These are phyloP conservation scores for Vitis hybrid DNA, from an alignment of 177 flowering plant species.

Conservation along the genomic window DNA sequence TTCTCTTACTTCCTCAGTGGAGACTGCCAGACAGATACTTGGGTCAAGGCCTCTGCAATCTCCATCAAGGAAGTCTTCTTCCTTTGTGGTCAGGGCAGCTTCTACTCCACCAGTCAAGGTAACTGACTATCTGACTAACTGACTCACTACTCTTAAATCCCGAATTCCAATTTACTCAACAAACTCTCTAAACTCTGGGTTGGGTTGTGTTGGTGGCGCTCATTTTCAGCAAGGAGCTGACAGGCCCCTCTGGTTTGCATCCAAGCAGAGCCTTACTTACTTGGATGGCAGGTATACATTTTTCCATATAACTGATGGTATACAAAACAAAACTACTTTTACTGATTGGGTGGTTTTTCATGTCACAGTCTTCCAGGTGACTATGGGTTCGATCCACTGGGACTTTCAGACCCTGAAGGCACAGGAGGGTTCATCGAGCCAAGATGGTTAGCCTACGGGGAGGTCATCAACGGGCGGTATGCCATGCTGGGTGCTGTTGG, in stretches of 20 bases:
- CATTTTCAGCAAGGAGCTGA: constrained; percentile 77
- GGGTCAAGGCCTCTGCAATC: constrained; percentile 47
- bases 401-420: constrained; percentile 97
- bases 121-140: neutral
- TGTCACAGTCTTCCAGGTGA: constrained; percentile 84
- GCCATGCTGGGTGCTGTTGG: constrained; percentile 94
- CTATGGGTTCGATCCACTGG: constrained; percentile 92
- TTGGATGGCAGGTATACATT: constrained; percentile 87
- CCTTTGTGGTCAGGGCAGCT: constrained; percentile 76
- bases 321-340: no score
- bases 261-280: constrained; percentile 88
- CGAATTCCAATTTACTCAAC: neutral
- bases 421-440: constrained; percentile 97
- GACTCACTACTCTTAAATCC: constrained; percentile 1
- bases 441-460: constrained; percentile 91
- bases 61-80: constrained; percentile 43
- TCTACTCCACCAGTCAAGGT: constrained; percentile 94
- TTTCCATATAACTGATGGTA: no score
- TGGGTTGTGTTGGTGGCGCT: neutral
- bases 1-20: constrained; percentile 64
- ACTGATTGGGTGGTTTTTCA: neutral
- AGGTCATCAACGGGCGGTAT: constrained; percentile 87
- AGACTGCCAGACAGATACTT: constrained; percentile 56
- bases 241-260: constrained; percentile 92
- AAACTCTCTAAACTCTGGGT: neutral